These are phyloP conservation scores for Adansonia digitata DNA, from an alignment of 345 rosid species.

Conservation along the genomic window DNA sequence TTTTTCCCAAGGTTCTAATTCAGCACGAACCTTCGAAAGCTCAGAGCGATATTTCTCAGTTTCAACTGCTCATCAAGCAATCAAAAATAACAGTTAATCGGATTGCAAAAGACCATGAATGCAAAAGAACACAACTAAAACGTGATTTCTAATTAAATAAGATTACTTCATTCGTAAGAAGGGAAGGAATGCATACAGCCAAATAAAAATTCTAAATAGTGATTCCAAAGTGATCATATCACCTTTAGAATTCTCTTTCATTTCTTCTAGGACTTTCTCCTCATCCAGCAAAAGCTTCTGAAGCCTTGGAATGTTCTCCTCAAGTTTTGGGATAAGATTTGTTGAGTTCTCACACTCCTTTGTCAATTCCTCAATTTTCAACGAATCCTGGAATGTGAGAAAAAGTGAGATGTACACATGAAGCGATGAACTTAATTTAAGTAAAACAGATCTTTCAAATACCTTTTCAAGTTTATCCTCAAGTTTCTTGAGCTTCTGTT, in stretches of 20 bases:
- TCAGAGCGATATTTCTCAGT: conserved; percentile 74
- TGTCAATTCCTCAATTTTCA: conserved; percentile 52
- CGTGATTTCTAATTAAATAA: background rate
- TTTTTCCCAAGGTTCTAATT: conserved; percentile 92
- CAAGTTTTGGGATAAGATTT: conserved; percentile 69
- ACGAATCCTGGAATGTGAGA: conserved; percentile 52
- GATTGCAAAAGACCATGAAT: background rate
- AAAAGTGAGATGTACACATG: conserved; percentile 22
- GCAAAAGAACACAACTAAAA: background rate
- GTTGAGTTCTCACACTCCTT: conserved; percentile 66
- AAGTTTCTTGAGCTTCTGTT: conserved; percentile 91
- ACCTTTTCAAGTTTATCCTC: conserved; percentile 89
- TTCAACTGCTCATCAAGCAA: conserved; percentile 55
- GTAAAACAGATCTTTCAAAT: conserved; percentile 16
- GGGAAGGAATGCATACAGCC: background rate
- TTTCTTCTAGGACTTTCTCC: conserved; percentile 69
- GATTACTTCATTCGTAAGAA: background rate
- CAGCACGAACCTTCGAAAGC: conserved; percentile 73
- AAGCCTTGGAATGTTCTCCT: conserved; percentile 66
- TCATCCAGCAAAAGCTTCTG: conserved; percentile 60
- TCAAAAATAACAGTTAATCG: conserved; percentile 7
- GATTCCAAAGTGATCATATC: conserved; percentile 3
- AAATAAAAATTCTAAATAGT: conserved; percentile 13
- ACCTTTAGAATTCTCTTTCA: conserved; percentile 83
- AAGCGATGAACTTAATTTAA: conserved; percentile 1